Percentiles rank a stretch among this genome's conserved stretches.
phyloP scores from a whole-genome alignment of 2,329 filamentous ascomycete species.

The Alternaria sp. region DNA sequence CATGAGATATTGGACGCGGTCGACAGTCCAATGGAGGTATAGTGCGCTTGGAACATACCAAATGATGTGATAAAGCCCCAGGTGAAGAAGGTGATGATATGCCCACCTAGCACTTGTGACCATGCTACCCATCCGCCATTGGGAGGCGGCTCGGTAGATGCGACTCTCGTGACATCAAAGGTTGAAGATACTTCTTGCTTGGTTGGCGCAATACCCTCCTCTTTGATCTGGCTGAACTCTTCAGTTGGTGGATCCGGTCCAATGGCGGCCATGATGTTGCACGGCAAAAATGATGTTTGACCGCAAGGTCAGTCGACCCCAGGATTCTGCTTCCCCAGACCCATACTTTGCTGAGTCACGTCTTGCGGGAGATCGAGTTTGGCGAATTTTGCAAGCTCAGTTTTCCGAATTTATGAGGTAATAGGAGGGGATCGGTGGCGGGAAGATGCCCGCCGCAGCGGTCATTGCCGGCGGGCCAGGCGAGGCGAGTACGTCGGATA shows the following conservation, averaged over 20 bases:
- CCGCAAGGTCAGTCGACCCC: background rate
- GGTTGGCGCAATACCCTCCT: background rate
- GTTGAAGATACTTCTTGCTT: background rate
- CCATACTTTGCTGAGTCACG: slow-evolving; percentile 5
- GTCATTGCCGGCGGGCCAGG: background rate
- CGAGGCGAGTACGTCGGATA: background rate
- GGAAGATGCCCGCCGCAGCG: background rate
- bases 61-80: slow-evolving; percentile 46
- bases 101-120: slow-evolving; percentile 50
- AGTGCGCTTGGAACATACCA: slow-evolving; percentile 44
- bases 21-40: slow-evolving; percentile 20
- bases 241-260: background rate
- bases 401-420: background rate
- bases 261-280: slow-evolving; percentile 4
- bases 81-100: slow-evolving; percentile 50
- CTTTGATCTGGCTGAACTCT: background rate
- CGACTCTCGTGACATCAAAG: slow-evolving; percentile 7
- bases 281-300: background rate
- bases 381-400: background rate
- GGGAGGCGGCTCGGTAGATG: slow-evolving; percentile 22
- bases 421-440: background rate
- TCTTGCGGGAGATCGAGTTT: background rate
- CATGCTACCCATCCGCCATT: slow-evolving; percentile 57
- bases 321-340: background rate
- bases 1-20: slow-evolving; percentile 37